Evolutionary conservation across 129 eudicot species (phyloP).

Genomic region (Arctium lappa): DNA sequence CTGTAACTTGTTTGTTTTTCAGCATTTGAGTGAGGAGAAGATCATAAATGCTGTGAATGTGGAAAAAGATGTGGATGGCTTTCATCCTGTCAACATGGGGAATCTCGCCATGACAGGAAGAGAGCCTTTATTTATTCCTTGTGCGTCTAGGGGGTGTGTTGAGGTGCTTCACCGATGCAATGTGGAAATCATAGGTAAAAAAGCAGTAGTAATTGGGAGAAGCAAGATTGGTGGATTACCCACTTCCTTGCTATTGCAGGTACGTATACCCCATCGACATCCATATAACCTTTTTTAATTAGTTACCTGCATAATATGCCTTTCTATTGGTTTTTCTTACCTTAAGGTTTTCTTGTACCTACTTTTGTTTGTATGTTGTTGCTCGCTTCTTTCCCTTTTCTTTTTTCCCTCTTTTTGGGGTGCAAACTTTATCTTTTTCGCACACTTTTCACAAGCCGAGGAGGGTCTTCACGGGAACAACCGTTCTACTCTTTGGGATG

Average conservation of each 20-base stretch:
- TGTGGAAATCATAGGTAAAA: constrained; percentile 54
- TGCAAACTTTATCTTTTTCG: too few relatives aligned
- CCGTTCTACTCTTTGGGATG: background rate
- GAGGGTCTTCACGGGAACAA: background rate
- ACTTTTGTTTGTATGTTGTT: too few relatives aligned
- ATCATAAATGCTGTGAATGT: constrained; percentile 38
- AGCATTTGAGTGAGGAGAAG: constrained; percentile 42
- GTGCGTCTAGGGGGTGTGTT: constrained; percentile 66
- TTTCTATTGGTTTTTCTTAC: too few relatives aligned
- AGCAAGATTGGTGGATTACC: constrained; percentile 67
- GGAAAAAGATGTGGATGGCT: constrained; percentile 60
- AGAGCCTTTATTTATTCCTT: constrained; percentile 73
- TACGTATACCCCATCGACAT: background rate
- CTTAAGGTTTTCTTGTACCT: too few relatives aligned
- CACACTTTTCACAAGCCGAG: background rate
- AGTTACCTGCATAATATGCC: background rate
- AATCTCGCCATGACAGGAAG: constrained; percentile 66
- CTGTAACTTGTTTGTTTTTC: constrained; percentile 9
- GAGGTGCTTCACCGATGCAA: constrained; percentile 60
- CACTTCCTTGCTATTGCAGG: constrained; percentile 65
- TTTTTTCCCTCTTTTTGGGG: too few relatives aligned
- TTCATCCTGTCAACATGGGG: constrained; percentile 75
- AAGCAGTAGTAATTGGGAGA: constrained; percentile 69
- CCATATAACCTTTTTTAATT: background rate
- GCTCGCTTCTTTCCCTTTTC: too few relatives aligned